These are phyloP conservation scores for Citrus medica DNA, from an alignment of 345 rosid species.

Conservation along the genomic window DNA sequence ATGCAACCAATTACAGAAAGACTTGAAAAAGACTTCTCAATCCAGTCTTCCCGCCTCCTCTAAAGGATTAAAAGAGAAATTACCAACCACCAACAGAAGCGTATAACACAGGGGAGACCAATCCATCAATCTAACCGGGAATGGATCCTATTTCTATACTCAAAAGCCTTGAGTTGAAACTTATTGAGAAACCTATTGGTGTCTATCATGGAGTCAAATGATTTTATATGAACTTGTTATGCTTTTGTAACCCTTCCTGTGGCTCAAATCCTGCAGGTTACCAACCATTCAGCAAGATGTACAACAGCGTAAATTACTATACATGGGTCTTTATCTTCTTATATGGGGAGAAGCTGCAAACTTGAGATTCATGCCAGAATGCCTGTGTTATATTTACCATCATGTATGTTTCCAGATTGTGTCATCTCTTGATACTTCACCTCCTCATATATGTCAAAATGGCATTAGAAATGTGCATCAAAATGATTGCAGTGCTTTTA, in stretches of 20 bases:
- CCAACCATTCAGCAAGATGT: constrained; percentile 99
- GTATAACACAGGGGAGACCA: neutral
- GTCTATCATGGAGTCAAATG: neutral
- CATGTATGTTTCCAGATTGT: constrained; percentile 58
- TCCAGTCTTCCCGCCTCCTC: neutral
- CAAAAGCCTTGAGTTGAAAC: neutral
- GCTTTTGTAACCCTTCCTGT: constrained; percentile 9
- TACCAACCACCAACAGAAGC: neutral
- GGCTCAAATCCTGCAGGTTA: constrained; percentile 54
- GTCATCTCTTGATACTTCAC: constrained; percentile 12
- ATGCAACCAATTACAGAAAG: neutral
- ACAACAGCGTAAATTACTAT: constrained; percentile 92
- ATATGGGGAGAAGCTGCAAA: constrained; percentile 99
- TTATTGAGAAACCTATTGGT: neutral
- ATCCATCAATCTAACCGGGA: neutral
- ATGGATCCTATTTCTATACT: neutral
- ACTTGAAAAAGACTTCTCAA: neutral
- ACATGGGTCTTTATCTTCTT: constrained; percentile 94
- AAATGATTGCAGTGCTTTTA: neutral
- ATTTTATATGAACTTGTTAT: neutral
- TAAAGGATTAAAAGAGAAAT: neutral
- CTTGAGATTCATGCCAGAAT: constrained; percentile 99
- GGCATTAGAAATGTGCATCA: neutral
- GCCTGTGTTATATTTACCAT: constrained; percentile 97
- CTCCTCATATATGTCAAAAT: constrained; percentile 3